These are phyloP conservation scores for Discostella stelligera DNA, from an alignment of 352 stramenopile species.

Conservation along the genomic window DNA sequence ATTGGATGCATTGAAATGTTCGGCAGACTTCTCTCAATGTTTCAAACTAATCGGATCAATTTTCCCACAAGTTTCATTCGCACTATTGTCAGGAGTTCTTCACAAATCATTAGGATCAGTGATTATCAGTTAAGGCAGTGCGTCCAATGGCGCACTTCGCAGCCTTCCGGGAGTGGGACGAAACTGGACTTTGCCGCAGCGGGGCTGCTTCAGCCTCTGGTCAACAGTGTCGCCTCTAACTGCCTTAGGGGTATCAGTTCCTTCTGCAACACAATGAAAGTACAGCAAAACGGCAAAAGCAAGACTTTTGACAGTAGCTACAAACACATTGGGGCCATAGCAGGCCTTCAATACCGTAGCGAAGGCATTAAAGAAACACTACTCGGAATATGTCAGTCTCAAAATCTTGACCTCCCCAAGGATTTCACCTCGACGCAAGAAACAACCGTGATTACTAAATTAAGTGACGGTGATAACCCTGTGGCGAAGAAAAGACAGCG, in stretches of 20 bases:
- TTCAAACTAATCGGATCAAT: constrained; percentile 3
- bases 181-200: constrained; percentile 19
- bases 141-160: constrained; percentile 33
- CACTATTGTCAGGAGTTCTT: constrained; percentile 16
- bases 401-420: constrained; percentile 16
- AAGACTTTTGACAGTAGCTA: constrained; percentile 14
- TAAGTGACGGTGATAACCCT: neutral
- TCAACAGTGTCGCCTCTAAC: constrained; percentile 17
- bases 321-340: constrained; percentile 25
- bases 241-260: constrained; percentile 22
- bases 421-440: neutral
- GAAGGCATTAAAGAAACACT: constrained; percentile 34
- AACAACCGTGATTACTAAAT: neutral
- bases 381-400: constrained; percentile 20
- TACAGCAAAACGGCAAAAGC: neutral
- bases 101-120: constrained; percentile 26
- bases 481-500: neutral
- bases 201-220: constrained; percentile 29
- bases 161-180: constrained; percentile 8
- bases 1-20: constrained; percentile 27
- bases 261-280: constrained; percentile 24
- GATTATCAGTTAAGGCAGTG: constrained; percentile 29
- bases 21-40: constrained; percentile 17
- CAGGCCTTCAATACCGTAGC: constrained; percentile 15
- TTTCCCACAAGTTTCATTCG: constrained; percentile 19